These are phyloP conservation scores for Exophiala phaeomuriformis DNA, from an alignment of 2,329 filamentous ascomycete species.

Conservation along the genomic window DNA sequence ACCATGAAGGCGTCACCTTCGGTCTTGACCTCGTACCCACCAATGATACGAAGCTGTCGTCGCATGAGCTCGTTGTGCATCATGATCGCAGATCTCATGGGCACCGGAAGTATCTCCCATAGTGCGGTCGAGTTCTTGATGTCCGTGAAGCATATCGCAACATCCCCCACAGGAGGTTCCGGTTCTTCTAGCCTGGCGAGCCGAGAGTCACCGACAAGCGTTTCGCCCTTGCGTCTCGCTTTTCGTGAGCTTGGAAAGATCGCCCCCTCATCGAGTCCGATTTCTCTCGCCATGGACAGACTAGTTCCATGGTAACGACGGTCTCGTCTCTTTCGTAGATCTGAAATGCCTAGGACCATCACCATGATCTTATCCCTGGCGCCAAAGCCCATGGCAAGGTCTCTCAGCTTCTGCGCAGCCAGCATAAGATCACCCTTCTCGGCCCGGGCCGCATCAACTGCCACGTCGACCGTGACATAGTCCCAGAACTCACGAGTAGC, in stretches of 20 bases:
- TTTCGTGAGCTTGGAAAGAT: slow-evolving; percentile 59
- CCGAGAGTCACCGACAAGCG: slow-evolving; percentile 65
- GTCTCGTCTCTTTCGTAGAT: slow-evolving; percentile 78
- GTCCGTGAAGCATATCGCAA: slow-evolving; percentile 94
- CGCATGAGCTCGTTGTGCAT: slow-evolving; percentile 97
- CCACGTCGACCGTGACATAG: slow-evolving; percentile 78
- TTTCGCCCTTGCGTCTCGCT: slow-evolving; percentile 49
- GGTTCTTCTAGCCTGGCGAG: slow-evolving; percentile 86
- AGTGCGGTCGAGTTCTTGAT: slow-evolving; percentile 97
- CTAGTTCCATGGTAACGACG: slow-evolving; percentile 70
- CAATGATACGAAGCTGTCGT: slow-evolving; percentile 82
- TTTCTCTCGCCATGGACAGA: slow-evolving; percentile 74
- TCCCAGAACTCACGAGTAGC: slow-evolving; percentile 94
- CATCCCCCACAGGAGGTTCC: slow-evolving; percentile 79
- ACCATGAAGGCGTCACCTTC: slow-evolving; percentile 99
- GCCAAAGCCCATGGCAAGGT: slow-evolving; percentile 91
- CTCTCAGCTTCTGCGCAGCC: slow-evolving; percentile 86
- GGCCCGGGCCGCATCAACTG: slow-evolving; percentile 82
- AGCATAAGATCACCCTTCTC: slow-evolving; percentile 89
- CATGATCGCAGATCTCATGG: slow-evolving; percentile 95
- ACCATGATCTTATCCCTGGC: slow-evolving; percentile 96
- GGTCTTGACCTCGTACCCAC: slow-evolving; percentile 97
- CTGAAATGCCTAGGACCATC: slow-evolving; percentile 91
- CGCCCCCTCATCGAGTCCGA: slow-evolving; percentile 53
- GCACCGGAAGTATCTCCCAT: slow-evolving; percentile 90